Evolutionary conservation across 2,329 filamentous ascomycete genomes (phyloP), one percentile per base, ranked within the genome.

Genomic region (Aureobasidium sp.): DNA sequence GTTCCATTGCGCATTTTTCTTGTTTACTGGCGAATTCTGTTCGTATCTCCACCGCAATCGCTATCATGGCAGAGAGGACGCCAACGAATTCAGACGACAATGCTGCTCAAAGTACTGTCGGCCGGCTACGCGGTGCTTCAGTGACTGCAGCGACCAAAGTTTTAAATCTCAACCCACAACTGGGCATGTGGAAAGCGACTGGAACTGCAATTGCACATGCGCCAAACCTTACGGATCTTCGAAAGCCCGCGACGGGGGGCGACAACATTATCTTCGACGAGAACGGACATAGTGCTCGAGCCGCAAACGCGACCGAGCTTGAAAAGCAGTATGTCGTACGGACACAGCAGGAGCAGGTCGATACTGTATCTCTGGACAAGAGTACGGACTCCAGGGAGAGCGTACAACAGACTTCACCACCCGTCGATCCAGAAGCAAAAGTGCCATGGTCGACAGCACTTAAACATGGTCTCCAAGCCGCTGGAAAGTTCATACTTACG

Each of bases 391-490:
- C 32, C 32, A 34, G 8, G 10, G 32, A 34, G 9, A 2, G 2
- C 8, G 8, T 2, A 34, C 32, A 34, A n/a, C 13, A 48, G 20
- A 59, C 13, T 43, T 27, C 13, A 12, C 32, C 55, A 10, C 8
- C 32, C 32, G 32, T 34, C 8, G 32, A 34, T 9, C 32, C 32
- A 6, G 32, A 34, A 10, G 9, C 32, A 34, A 34, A 34, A 34
- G 32, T 34, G 10, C 32, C 32, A 34, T 34, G 32, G 32, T 9
- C 32, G 8, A 34, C 32, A 34, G 32, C 32, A 6, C 5, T 34
- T 51, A 51, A 24, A 50, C 46, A 7, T 60, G 57, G 57, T 90
- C 77, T 84, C 88, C 68, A 77, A 83, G 41, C 5, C 2, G 32
- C 32, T 10, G 32, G 32, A 34, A 34, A 34, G 32, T 34, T 34